These are phyloP conservation scores for Aphanomyces cochlioides DNA, from an alignment of 352 stramenopile genomes.

Conservation along the genomic window DNA sequence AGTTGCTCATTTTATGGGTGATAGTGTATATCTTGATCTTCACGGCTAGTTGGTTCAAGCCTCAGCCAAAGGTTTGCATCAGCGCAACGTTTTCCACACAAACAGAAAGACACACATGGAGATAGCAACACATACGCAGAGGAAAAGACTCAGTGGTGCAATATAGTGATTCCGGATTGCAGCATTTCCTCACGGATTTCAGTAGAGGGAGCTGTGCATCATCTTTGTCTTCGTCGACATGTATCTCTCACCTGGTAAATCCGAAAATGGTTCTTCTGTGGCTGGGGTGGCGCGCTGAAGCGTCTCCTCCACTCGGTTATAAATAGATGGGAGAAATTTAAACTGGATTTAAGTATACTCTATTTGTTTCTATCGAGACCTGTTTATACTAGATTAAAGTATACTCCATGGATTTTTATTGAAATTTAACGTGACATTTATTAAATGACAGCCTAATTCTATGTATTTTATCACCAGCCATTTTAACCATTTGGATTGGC, in stretches of 20 bases:
- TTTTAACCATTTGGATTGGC: background rate
- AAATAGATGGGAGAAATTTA: background rate
- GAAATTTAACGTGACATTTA: background rate
- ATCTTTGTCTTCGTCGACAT: constrained; percentile 18
- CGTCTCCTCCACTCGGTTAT: no score
- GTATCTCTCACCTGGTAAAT: background rate
- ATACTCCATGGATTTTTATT: background rate
- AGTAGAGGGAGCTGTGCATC: constrained; percentile 80
- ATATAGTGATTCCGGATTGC: constrained; percentile 88
- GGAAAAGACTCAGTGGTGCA: constrained; percentile 31
- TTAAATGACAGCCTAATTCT: constrained; percentile 4
- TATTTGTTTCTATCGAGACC: background rate
- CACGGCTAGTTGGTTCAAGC: constrained; percentile 91
- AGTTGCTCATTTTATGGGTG: constrained; percentile 90
- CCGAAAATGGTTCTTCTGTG: background rate
- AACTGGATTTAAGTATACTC: background rate
- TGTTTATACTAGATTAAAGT: background rate
- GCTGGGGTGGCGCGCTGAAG: background rate
- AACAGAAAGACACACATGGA: constrained; percentile 18
- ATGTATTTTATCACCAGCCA: constrained; percentile 9
- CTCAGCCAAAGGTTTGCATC: constrained; percentile 82
- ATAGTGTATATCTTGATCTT: constrained; percentile 90
- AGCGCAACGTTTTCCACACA: constrained; percentile 50
- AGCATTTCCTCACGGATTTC: constrained; percentile 71
- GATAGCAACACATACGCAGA: background rate